These are phyloP conservation scores for Neurospora sp. DNA, from an alignment of 495 filamentous ascomycete species.

Conservation along the genomic window DNA sequence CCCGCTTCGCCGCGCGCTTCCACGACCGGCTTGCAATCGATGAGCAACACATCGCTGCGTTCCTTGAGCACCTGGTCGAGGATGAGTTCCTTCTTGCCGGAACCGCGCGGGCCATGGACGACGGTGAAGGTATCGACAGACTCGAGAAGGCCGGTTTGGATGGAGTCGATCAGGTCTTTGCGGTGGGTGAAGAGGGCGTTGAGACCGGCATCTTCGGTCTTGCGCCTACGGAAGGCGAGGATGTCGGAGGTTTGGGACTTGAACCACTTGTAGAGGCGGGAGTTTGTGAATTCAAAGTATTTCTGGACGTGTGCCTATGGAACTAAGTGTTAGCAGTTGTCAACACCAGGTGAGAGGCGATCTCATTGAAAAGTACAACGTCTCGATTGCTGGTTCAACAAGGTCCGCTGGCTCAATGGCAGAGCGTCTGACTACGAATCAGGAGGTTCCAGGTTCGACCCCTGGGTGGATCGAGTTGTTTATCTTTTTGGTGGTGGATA, in stretches of 20 bases:
- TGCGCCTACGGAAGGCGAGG: slow-evolving; percentile 38
- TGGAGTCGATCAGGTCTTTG: slow-evolving; percentile 64
- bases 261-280: slow-evolving; percentile 65
- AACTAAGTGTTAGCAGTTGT: neutral
- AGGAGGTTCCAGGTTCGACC: neutral
- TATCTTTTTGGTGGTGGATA: neutral
- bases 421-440: neutral
- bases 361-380: neutral
- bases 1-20: slow-evolving; percentile 86
- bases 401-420: neutral
- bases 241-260: slow-evolving; percentile 66
- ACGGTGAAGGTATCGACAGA: slow-evolving; percentile 88
- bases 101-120: slow-evolving; percentile 83
- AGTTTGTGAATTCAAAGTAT: slow-evolving; percentile 63
- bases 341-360: neutral
- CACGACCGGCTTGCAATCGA: slow-evolving; percentile 90
- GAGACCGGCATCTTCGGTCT: slow-evolving; percentile 57
- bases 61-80: slow-evolving; percentile 72
- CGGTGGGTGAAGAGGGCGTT: slow-evolving; percentile 82
- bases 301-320: slow-evolving; percentile 59
- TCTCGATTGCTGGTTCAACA: neutral
- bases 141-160: slow-evolving; percentile 80
- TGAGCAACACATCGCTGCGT: slow-evolving; percentile 67
- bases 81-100: slow-evolving; percentile 81
- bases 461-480: neutral